Base-by-base conservation (phyloP, 495 filamentous ascomycete species). In the Aspergillus coremiiformis region DNA sequence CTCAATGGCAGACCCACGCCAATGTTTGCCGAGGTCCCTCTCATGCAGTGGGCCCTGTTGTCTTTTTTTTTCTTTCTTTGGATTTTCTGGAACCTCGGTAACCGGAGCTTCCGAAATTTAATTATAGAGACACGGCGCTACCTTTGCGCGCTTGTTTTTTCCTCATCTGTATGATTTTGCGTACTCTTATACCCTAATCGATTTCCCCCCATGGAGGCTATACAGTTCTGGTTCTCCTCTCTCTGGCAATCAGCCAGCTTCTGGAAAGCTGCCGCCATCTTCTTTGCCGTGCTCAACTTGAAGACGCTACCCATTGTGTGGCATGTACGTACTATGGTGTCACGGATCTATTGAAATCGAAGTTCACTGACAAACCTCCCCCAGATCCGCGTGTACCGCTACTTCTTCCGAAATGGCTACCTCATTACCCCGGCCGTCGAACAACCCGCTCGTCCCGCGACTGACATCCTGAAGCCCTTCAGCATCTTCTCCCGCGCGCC, bases 231-330 rank as follows among this genome's bases (percentile, higher is more conserved):
- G 6, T 32, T 49, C 15, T 7, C 39, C 41, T 50, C 39, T 20
- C 41, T 53, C 32, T 60, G 57, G 57, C 22, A 48, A 4, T 60
- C 57, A 1, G 41, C 50, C 33, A 43, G 53, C 22, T 60, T 60
- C 57, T 81, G 78, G 78, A 67, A 66, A 45, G 47, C 71, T 2
- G 47, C 76, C 0, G 68, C 69, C 14, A 47, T 80, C 23, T 12
- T 72, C 11, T 68, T 80, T 20, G 72, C 72, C 8, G 49, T 81
- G 1, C 57, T 71, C 8, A 82, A 82, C 53, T 54, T 80, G 47
- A 82, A 82, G 62, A 72, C 61, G 21, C 44, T 79, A 6, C 78
- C 78, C 0, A 59, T 73, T 15, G 62, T 74, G 9, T 82, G 78
- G 78, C 78, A 82, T 65, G 73, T 78, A 67, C 23, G 76, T 69